A percentile compares a stretch with the other conserved stretches of the same genome.
Evolutionary conservation across 495 filamentous ascomycete genomes (phyloP).

Genomic region (Talaromyces trachyspermus): DNA sequence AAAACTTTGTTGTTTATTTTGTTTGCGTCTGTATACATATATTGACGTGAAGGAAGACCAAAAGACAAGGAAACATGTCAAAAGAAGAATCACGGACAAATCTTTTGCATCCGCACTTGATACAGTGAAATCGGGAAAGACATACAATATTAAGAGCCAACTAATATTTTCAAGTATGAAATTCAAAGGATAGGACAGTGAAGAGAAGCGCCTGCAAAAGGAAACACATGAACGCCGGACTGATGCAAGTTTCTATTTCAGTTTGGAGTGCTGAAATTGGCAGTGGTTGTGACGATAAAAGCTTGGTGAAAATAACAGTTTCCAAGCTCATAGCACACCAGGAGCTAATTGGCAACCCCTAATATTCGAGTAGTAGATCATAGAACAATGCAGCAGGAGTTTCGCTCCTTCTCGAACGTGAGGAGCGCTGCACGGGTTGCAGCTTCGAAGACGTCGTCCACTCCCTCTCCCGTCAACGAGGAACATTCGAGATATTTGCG

Average conservation of each 20-base stretch:
- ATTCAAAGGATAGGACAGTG: not conserved
- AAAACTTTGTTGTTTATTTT: too few relatives aligned
- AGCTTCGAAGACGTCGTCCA: slow-evolving; percentile 98
- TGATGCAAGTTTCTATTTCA: not conserved
- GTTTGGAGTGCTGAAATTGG: too few relatives aligned
- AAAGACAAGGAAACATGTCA: too few relatives aligned
- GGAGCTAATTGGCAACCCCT: too few relatives aligned
- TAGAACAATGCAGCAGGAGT: slow-evolving; percentile 83
- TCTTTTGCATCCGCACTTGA: too few relatives aligned
- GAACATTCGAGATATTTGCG: slow-evolving; percentile 97
- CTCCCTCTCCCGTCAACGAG: slow-evolving; percentile 91
- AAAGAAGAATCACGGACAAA: too few relatives aligned
- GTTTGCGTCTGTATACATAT: not conserved
- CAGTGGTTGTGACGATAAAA: too few relatives aligned
- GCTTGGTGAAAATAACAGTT: too few relatives aligned
- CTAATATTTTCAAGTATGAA: not conserved
- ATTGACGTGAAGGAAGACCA: not conserved
- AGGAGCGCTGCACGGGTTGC: slow-evolving; percentile 92
- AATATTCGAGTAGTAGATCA: too few relatives aligned
- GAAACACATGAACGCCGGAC: not conserved
- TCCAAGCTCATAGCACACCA: too few relatives aligned
- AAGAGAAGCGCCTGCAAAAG: slow-evolving; percentile 3
- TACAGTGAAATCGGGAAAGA: too few relatives aligned
- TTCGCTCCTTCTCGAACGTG: slow-evolving; percentile 82
- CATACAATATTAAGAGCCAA: not conserved